Percentiles rank a stretch among this genome's conserved stretches.
phyloP scores from a whole-genome alignment of 352 stramenopile species.

The Nothophytophthora sp. region DNA sequence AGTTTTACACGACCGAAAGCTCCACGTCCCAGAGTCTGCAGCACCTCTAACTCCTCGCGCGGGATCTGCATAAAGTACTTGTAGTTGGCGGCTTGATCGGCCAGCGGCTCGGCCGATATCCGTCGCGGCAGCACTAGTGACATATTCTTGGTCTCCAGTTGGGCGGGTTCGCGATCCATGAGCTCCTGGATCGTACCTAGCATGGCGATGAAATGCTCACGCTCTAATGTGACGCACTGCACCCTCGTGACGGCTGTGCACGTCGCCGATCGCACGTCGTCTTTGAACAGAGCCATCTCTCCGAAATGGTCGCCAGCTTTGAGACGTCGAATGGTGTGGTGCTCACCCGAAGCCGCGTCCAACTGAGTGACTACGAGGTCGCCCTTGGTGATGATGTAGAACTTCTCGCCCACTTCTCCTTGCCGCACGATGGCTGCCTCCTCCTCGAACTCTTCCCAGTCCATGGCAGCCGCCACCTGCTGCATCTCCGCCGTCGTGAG shows the following conservation, averaged over 20 bases:
- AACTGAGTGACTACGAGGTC: slow-evolving; percentile 73
- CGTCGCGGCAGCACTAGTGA: slow-evolving; percentile 28
- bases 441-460: slow-evolving; percentile 76
- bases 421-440: slow-evolving; percentile 65
- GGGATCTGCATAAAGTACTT: slow-evolving; percentile 80
- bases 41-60: slow-evolving; percentile 72
- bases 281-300: slow-evolving; percentile 93
- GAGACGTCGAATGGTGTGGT: slow-evolving; percentile 62
- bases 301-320: slow-evolving; percentile 92
- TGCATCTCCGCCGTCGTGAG: slow-evolving; percentile 67
- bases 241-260: slow-evolving; percentile 79
- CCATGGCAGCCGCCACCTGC: slow-evolving; percentile 74
- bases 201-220: slow-evolving; percentile 82
- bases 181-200: slow-evolving; percentile 76
- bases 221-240: slow-evolving; percentile 62
- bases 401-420: slow-evolving; percentile 75
- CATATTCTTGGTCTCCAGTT: slow-evolving; percentile 10
- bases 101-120: slow-evolving; percentile 34
- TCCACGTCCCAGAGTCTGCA: slow-evolving; percentile 78
- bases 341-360: slow-evolving; percentile 35
- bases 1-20: slow-evolving; percentile 91
- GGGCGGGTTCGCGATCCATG: slow-evolving; percentile 64
- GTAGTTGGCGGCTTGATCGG: slow-evolving; percentile 43
- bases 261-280: slow-evolving; percentile 91
- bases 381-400: slow-evolving; percentile 79